Evolutionary conservation across 352 stramenopile genomes (phyloP).

Genomic region (Phytophthora tubulina): DNA sequence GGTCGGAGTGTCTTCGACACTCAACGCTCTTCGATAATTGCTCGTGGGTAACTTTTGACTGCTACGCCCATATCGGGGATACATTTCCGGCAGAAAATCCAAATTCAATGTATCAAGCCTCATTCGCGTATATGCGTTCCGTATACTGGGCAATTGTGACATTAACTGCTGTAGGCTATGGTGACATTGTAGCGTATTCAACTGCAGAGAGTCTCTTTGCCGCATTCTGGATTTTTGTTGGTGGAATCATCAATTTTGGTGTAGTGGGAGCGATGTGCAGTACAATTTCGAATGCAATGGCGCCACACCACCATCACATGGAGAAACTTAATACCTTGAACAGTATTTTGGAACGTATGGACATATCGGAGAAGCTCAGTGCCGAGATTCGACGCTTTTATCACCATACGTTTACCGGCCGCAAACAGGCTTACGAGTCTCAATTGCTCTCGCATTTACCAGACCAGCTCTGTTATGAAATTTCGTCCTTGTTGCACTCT

Average conservation of each 20-base stretch:
- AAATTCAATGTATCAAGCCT: no score
- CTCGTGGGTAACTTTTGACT: no score
- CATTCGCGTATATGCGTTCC: no score
- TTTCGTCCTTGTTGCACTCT: constrained; percentile 76
- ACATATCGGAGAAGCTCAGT: constrained; percentile 62
- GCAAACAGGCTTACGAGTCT: constrained; percentile 78
- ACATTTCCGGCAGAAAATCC: no score
- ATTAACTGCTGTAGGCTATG: no score
- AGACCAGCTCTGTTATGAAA: constrained; percentile 78
- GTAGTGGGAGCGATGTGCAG: constrained; percentile 85
- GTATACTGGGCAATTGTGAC: no score
- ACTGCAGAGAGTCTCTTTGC: constrained; percentile 77
- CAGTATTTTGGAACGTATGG: constrained; percentile 66
- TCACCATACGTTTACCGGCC: constrained; percentile 63
- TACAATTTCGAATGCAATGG: constrained; percentile 75
- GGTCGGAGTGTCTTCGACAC: no score
- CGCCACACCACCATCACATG: constrained; percentile 65
- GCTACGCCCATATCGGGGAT: no score
- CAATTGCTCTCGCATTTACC: constrained; percentile 71
- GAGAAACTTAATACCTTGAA: constrained; percentile 81
- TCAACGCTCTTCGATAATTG: no score
- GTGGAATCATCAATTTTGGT: constrained; percentile 81
- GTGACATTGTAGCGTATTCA: no score
- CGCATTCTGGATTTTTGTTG: constrained; percentile 78
- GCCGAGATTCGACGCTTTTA: constrained; percentile 79